Evolutionary conservation across 1,284 basidiomycete species (phyloP).

Genomic region (Apiotrichum siamense): DNA sequence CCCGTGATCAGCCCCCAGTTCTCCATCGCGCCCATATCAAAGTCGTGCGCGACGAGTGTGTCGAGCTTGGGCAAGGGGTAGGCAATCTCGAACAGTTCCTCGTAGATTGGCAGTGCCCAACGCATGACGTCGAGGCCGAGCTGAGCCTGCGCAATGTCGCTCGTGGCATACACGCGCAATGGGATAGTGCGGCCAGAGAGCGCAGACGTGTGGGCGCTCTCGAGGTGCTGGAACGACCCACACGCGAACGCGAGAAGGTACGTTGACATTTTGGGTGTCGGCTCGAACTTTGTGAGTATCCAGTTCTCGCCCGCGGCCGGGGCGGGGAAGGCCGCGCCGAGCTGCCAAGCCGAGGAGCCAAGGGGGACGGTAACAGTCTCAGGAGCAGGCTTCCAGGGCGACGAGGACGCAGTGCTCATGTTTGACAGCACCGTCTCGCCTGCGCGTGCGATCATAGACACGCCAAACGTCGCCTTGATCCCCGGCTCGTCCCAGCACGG

Average conservation of each 20-base stretch:
- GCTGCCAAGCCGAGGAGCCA: not conserved
- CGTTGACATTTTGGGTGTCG: constrained; percentile 73
- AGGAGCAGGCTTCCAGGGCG: constrained; percentile 32
- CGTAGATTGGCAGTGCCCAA: constrained; percentile 78
- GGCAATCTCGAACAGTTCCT: constrained; percentile 81
- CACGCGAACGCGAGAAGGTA: constrained; percentile 90
- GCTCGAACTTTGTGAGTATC: constrained; percentile 72
- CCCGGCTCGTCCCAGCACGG: constrained; percentile 87
- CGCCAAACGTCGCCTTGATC: constrained; percentile 75
- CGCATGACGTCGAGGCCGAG: constrained; percentile 80
- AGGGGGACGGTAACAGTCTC: constrained; percentile 7
- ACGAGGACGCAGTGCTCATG: constrained; percentile 65
- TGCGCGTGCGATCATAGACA: constrained; percentile 72
- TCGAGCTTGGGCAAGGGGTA: constrained; percentile 90
- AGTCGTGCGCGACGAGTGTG: constrained; percentile 72
- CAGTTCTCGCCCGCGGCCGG: constrained; percentile 49
- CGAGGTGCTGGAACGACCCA: constrained; percentile 68
- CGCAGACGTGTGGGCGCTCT: constrained; percentile 70
- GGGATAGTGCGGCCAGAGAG: constrained; percentile 74
- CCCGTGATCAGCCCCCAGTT: constrained; percentile 93
- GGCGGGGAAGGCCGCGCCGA: constrained; percentile 17
- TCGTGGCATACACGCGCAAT: constrained; percentile 80
- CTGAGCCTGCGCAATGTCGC: constrained; percentile 63
- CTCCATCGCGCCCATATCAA: constrained; percentile 91
- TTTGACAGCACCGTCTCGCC: constrained; percentile 65